These are phyloP conservation scores for Sporobolomyces phaffii DNA, from an alignment of 768 basidiomycete species.

Conservation along the genomic window DNA sequence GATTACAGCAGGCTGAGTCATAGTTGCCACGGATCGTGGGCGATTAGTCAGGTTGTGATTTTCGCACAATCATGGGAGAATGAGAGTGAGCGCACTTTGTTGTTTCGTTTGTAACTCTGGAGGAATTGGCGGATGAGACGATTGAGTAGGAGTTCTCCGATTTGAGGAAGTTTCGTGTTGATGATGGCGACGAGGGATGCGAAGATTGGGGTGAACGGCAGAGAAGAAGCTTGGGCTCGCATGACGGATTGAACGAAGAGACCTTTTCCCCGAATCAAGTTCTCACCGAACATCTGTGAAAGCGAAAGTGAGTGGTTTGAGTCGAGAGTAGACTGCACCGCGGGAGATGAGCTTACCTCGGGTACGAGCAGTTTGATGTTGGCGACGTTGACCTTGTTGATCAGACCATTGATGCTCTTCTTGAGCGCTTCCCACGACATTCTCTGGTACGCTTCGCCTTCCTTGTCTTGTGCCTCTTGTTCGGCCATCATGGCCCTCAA, in stretches of 20 bases:
- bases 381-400: slow-evolving; percentile 93
- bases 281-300: slow-evolving; percentile 75
- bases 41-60: no score
- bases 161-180: slow-evolving; percentile 94
- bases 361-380: slow-evolving; percentile 60
- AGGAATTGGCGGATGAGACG: slow-evolving; percentile 92
- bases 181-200: slow-evolving; percentile 88
- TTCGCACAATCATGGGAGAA: no score
- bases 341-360: slow-evolving; percentile 22
- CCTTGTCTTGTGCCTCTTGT: slow-evolving; percentile 75
- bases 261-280: slow-evolving; percentile 86
- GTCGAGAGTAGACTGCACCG: background rate
- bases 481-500: slow-evolving; percentile 70
- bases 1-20: slow-evolving; percentile 72
- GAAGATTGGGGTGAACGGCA: slow-evolving; percentile 96
- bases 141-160: slow-evolving; percentile 83
- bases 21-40: no score
- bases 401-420: slow-evolving; percentile 97
- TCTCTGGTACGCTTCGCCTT: slow-evolving; percentile 81
- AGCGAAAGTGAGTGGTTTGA: slow-evolving; percentile 75
- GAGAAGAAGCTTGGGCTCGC: slow-evolving; percentile 95
- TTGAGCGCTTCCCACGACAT: slow-evolving; percentile 95
- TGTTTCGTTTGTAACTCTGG: slow-evolving; percentile 89
- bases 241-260: slow-evolving; percentile 89
- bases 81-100: slow-evolving; percentile 64